Evolutionary conservation across 805 yeast genomes (phyloP), one percentile per base, ranked within the genome.

Genomic region (Citeromyces matritensis): DNA sequence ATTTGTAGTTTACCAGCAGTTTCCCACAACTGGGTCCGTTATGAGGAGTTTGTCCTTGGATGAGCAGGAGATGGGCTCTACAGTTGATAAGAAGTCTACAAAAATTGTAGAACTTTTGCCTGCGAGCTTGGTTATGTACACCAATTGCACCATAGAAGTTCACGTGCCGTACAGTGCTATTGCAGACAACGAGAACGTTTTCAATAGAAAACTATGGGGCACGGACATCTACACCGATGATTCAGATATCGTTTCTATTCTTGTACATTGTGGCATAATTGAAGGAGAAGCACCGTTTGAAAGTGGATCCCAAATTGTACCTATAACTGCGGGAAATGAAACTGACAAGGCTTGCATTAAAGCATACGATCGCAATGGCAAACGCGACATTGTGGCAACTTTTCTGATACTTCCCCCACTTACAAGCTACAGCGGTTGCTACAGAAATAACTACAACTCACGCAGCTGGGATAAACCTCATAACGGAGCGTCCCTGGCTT

Each of bases 151-250:
- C 4, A 47, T 78, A 13, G 76, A 74, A 40, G 54, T 78, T 15
- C 62, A 70, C 35, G 60, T 78, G 9, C 71, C 82, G 29, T 62
- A 54, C 40, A 47, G 67, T 30, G 35, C 41, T n/a, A 43, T 53
- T 6, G 53, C 59, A 27, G 43, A 53, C 24, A 59, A 58, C 31
- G 59, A 56, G 21, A 60, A 70, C 31, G 59, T 56, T 9, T 44
- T 42, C 24, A 69, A 77, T 21, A 56, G 72, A 31, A 64, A 67
- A 29, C 39, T 85, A 2, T 88, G 97, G 97, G 98, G 98, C 2
- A 69, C 86, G 2, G 94, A 86, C 28, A 60, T 91, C 1, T 91
- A 88, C 51, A 82, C 96, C 1, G 97, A 91, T 51, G 98, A 88
- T 50, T 79, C 94, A 1, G 95, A 88, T 49, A 57, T 86, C 2